phyloP scores from a whole-genome alignment of 1,284 basidiomycete genomes.

The Puccinia hordei region DNA sequence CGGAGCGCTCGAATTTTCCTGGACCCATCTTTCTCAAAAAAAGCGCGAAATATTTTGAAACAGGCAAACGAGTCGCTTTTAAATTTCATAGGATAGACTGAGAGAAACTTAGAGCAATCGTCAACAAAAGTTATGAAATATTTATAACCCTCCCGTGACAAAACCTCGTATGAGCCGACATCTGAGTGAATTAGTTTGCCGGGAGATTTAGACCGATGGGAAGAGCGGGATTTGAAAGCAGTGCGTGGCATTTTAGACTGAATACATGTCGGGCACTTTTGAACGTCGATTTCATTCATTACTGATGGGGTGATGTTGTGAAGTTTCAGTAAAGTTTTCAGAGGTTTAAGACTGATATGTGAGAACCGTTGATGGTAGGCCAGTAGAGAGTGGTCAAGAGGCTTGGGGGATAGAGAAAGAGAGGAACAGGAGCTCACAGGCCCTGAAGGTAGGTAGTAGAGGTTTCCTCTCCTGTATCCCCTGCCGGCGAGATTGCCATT shows the following conservation, averaged over 20 bases:
- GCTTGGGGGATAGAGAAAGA: background rate
- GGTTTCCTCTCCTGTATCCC: background rate
- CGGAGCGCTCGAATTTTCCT: slow-evolving; percentile 57
- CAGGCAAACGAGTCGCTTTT: background rate
- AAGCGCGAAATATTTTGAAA: slow-evolving; percentile 26
- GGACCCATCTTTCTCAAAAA: slow-evolving; percentile 53
- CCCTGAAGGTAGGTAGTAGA: slow-evolving; percentile 7
- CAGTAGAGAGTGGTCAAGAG: background rate
- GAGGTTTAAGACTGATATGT: no score
- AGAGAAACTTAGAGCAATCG: slow-evolving; percentile 14
- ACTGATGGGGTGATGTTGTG: no score
- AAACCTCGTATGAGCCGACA: background rate
- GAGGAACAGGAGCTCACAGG: no score
- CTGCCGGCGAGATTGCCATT: background rate
- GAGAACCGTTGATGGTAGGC: background rate
- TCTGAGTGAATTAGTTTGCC: background rate
- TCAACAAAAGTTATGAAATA: slow-evolving; percentile 27
- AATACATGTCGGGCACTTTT: no score
- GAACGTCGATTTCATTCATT: no score
- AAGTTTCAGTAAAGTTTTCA: no score
- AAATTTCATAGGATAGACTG: slow-evolving; percentile 6
- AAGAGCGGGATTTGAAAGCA: no score
- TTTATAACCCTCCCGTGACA: slow-evolving; percentile 15
- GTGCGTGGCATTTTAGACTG: no score
- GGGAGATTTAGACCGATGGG: no score